phyloP scores from a whole-genome alignment of 2,329 filamentous ascomycete genomes.

The Knoxdaviesia proteae region DNA sequence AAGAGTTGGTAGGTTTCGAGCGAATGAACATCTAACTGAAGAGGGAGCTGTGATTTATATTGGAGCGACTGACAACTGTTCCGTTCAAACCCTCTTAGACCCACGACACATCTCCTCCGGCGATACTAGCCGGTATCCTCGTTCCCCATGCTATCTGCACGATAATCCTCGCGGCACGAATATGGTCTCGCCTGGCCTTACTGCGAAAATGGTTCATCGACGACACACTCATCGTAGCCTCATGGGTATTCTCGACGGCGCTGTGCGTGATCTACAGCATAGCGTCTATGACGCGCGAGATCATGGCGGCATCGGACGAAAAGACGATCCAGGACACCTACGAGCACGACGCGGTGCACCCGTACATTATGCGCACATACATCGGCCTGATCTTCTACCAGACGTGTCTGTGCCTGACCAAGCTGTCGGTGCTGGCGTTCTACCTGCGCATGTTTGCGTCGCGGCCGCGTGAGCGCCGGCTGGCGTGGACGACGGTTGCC shows the following conservation, averaged over 20 bases:
- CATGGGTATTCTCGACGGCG: constrained; percentile 13
- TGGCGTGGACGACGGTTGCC: constrained; percentile 13
- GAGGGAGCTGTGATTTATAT: no score
- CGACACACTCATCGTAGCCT: constrained; percentile 12
- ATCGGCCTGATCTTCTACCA: constrained; percentile 17
- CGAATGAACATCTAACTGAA: no score
- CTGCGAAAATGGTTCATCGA: constrained; percentile 14
- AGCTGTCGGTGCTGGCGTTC: constrained; percentile 17
- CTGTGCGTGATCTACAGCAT: constrained; percentile 13
- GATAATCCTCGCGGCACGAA: constrained; percentile 10
- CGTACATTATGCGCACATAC: constrained; percentile 13
- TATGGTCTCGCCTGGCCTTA: constrained; percentile 10
- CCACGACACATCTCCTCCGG: constrained; percentile 7
- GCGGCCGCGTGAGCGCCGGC: constrained; percentile 11
- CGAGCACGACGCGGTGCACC: constrained; percentile 4
- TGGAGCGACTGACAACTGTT: no score
- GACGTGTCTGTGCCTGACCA: constrained; percentile 16
- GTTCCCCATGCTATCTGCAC: constrained; percentile 14
- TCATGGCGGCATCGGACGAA: constrained; percentile 5
- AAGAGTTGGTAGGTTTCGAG: no score
- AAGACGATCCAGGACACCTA: not conserved
- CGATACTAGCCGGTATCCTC: constrained; percentile 12
- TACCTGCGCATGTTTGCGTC: constrained; percentile 18
- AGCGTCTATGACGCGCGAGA: constrained; percentile 8
- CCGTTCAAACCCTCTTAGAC: not conserved